phyloP scores from a whole-genome alignment of 352 stramenopile species.

The Phytophthora ohioensis region DNA sequence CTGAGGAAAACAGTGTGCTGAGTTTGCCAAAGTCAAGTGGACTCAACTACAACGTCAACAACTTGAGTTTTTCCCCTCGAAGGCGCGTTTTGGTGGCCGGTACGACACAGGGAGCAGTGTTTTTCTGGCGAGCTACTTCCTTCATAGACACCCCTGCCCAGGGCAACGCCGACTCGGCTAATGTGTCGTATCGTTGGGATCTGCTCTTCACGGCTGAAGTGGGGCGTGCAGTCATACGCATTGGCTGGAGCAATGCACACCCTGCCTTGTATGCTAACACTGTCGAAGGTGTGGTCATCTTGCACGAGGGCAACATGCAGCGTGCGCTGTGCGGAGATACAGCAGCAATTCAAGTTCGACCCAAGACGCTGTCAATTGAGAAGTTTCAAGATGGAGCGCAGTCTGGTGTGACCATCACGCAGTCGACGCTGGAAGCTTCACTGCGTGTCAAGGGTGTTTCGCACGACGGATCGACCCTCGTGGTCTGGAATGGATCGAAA shows the following conservation, averaged over 20 bases:
- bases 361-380: slow-evolving; percentile 79
- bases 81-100: slow-evolving; percentile 90
- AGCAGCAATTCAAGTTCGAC: slow-evolving; percentile 85
- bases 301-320: slow-evolving; percentile 91
- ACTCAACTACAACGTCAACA: slow-evolving; percentile 76
- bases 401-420: slow-evolving; percentile 57
- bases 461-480: slow-evolving; percentile 75
- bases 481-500: slow-evolving; percentile 89
- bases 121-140: slow-evolving; percentile 90
- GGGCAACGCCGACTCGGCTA: slow-evolving; percentile 8
- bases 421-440: slow-evolving; percentile 66
- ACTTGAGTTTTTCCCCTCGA: slow-evolving; percentile 89
- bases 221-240: slow-evolving; percentile 48
- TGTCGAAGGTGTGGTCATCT: slow-evolving; percentile 73
- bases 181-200: slow-evolving; percentile 72
- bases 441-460: slow-evolving; percentile 89
- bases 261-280: slow-evolving; percentile 79
- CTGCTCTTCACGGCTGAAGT: slow-evolving; percentile 70
- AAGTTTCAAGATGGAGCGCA: slow-evolving; percentile 69
- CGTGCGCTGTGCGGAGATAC: slow-evolving; percentile 78
- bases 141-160: slow-evolving; percentile 34
- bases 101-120: slow-evolving; percentile 84
- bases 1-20: slow-evolving; percentile 94
- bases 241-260: slow-evolving; percentile 78
- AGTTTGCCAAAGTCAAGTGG: slow-evolving; percentile 67